A percentile compares a stretch with the other conserved stretches of the same genome.
These are phyloP conservation scores for Viola pubescens DNA, from an alignment of 441 rosid species.

Conservation along the genomic window DNA sequence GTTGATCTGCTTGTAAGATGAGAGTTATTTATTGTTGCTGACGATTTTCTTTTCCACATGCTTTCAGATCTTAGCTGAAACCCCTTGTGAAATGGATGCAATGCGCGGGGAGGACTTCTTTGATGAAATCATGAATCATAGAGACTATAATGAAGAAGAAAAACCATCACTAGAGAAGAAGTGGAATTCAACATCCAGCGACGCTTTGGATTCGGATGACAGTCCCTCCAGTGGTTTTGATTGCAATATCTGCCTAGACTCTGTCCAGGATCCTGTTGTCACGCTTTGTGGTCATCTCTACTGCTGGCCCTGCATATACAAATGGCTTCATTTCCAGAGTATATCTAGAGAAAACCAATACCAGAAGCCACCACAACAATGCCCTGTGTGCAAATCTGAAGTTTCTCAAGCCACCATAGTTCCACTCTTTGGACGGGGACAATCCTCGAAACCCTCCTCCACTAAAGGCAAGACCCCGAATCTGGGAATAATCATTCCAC, in stretches of 20 bases:
- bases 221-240: conserved; percentile 44
- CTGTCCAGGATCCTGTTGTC: conserved; percentile 78
- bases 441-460: conserved; percentile 21
- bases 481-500: conserved; percentile 45
- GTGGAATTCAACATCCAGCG: conserved; percentile 30
- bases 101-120: conserved; percentile 39
- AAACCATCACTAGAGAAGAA: conserved; percentile 27
- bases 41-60: not conserved
- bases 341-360: conserved; percentile 28
- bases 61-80: conserved; percentile 17
- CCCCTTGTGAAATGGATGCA: conserved; percentile 4
- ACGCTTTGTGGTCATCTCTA: conserved; percentile 91
- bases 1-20: not conserved
- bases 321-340: conserved; percentile 60
- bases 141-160: conserved; percentile 14
- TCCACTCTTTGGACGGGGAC: conserved; percentile 78
- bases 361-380: conserved; percentile 36
- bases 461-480: conserved; percentile 27
- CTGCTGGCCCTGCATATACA: conserved; percentile 98
- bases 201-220: conserved; percentile 26
- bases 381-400: conserved; percentile 89
- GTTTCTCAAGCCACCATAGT: conserved; percentile 56
- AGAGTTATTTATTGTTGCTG: not conserved
- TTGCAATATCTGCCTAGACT: conserved; percentile 88
- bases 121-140: conserved; percentile 28